Conservation (phyloP, 345 rosid species). For the Odontarrhena argentea region DNA sequence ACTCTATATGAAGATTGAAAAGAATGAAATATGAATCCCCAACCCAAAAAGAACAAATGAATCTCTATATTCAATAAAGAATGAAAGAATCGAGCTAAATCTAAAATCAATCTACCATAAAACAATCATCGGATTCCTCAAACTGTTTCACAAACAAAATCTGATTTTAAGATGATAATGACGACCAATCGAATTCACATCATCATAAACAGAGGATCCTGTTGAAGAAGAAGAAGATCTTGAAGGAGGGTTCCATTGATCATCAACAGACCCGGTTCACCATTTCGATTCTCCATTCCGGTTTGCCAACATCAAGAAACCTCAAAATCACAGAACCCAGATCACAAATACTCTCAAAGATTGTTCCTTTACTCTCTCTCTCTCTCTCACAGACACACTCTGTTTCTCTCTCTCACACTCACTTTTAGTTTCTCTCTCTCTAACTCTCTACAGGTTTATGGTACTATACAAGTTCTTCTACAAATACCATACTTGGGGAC, state of each 20-base stretch:
- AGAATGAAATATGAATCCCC: constrained; percentile 23
- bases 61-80: constrained; percentile 52
- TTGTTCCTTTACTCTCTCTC: constrained; percentile 23
- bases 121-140: constrained; percentile 96
- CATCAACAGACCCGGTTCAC: constrained; percentile 52
- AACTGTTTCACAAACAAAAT: constrained; percentile 42
- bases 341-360: constrained; percentile 32
- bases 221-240: constrained; percentile 42
- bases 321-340: background rate
- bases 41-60: constrained; percentile 39
- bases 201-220: constrained; percentile 44
- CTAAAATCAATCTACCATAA: constrained; percentile 56
- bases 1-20: constrained; percentile 24
- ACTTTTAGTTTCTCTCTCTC: constrained; percentile 30
- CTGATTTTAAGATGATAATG: constrained; percentile 48
- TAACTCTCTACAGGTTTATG: constrained; percentile 41
- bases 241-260: constrained; percentile 45
- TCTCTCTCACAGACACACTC: constrained; percentile 18
- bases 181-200: constrained; percentile 42
- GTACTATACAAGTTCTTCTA: constrained; percentile 38
- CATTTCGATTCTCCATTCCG: constrained; percentile 45
- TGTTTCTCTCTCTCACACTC: constrained; percentile 10
- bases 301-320: constrained; percentile 16
- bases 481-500: constrained; percentile 41
- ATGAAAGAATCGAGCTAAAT: constrained; percentile 71